Base-by-base conservation (phyloP, 2,329 filamentous ascomycete species). In the Neonectria ditissima region DNA sequence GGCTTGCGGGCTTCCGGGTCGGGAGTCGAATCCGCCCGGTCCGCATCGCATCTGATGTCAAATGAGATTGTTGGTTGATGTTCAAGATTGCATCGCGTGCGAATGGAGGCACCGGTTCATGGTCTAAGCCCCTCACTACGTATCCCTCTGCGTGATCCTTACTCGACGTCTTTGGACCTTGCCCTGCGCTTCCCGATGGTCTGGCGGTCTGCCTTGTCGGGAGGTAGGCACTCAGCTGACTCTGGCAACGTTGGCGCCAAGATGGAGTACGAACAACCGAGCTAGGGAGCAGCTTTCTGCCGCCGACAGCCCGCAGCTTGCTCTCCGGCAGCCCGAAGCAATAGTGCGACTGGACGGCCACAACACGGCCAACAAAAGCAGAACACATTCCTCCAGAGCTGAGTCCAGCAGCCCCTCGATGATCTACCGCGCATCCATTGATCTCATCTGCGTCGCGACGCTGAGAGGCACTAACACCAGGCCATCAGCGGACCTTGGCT, bases 401-500 rank as follows among this genome's bases (percentile, higher is more conserved):
- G 34, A 52, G 6, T 16, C 55, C 28, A 39, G 10, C 18, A 30
- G 26, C 52, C 39, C 39, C 53, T 53, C 24, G 56, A 41, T 32
- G 54, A 54, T 58, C 45, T 32, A 39, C 24, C 32, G 22, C 50
- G 57, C 34, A 37, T 37, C 34, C 62, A 52, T 37, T 61, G 53
- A 65, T 65, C n/a, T 57, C 44, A 65, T 65, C 45, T 30, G 53
- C 32, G 62, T 26, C 50, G 48, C 37, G 41, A 37, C 44, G 30
- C 54, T 39, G 32, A 39, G 43, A 28, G 32, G n/a, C 34, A 34
- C 34, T 16, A 16, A 53, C 9, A 39, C 30, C 18, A 52, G 22
- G 22, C 43, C 20, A 9, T 13, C 11, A 30, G 16, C n/a, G 16
- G 26, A n/a, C 26, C 14, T 26, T 26, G 24, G 10, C 11, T 37